phyloP scores from a whole-genome alignment of 2,329 filamentous ascomycete species.

The Fusarium tjaetaba region DNA sequence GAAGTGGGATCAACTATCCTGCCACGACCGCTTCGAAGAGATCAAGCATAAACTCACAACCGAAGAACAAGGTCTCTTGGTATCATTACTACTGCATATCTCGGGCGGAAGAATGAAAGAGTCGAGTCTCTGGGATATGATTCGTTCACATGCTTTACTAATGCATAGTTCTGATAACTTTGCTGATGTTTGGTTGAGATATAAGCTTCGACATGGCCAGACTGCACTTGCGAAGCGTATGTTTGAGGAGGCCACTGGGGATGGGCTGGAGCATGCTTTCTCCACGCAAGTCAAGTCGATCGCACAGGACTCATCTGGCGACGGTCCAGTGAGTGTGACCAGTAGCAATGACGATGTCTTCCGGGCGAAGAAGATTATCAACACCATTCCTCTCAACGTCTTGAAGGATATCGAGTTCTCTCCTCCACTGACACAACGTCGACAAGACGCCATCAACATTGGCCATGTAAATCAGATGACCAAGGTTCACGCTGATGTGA shows the following conservation, averaged over 20 bases:
- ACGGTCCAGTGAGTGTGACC: rapidly evolving
- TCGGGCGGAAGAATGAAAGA: not conserved
- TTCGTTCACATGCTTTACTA: not conserved
- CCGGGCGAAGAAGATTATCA: not conserved
- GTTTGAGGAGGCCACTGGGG: not conserved
- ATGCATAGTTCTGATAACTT: not conserved
- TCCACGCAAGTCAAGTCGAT: not conserved
- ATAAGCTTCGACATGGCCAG: not conserved
- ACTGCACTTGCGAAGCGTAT: not conserved
- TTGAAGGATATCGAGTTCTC: not conserved
- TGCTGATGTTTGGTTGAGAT: not conserved
- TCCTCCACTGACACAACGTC: not conserved
- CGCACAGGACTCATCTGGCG: not conserved
- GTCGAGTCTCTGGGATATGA: not conserved
- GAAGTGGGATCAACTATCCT: not conserved
- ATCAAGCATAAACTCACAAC: not conserved
- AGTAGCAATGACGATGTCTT: rapidly evolving
- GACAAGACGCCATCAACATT: rapidly evolving
- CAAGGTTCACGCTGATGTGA: not conserved
- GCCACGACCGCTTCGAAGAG: not conserved
- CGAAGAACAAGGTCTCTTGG: not conserved
- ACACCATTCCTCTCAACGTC: not conserved
- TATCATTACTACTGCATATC: not conserved
- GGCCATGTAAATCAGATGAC: not conserved
- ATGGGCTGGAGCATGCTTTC: not conserved